Conservation (phyloP, 2,329 filamentous ascomycete species). For the Penicillium hordei region DNA sequence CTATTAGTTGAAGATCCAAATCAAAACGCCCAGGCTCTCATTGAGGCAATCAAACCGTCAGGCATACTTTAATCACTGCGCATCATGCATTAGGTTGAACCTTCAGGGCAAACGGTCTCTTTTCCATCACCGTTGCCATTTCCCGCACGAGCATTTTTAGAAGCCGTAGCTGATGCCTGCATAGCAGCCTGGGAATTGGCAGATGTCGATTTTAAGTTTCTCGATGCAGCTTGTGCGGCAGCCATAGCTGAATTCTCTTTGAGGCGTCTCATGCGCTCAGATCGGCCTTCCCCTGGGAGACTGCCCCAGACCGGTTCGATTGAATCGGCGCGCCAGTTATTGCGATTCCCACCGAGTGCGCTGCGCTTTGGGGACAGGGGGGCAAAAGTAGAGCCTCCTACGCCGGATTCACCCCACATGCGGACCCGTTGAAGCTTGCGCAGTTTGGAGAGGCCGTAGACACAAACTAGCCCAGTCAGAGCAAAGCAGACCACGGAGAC, state of each 20-base stretch:
- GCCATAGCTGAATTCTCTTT: constrained; percentile 32
- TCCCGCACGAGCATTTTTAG: not conserved
- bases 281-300: constrained; percentile 40
- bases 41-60: not conserved
- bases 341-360: constrained; percentile 26
- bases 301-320: constrained; percentile 44
- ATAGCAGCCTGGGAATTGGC: constrained; percentile 10
- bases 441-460: constrained; percentile 80
- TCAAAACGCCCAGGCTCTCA: constrained; percentile 3
- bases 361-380: constrained; percentile 29
- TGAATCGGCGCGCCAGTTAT: constrained; percentile 47
- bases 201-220: constrained; percentile 6
- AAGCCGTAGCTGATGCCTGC: constrained; percentile 7
- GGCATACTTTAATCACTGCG: not conserved
- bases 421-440: constrained; percentile 82
- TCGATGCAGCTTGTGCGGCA: constrained; percentile 22
- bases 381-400: constrained; percentile 32
- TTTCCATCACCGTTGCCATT: constrained; percentile 5
- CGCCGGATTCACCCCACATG: constrained; percentile 69
- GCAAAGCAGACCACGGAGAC: constrained; percentile 70
- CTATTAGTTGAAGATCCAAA: constrained; percentile 5
- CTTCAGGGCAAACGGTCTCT: not conserved
- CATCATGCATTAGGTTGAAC: not conserved
- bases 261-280: constrained; percentile 39
- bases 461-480: constrained; percentile 74